Evolutionary conservation across 768 basidiomycete genomes (phyloP).

Genomic region (Naganishia onofrii): DNA sequence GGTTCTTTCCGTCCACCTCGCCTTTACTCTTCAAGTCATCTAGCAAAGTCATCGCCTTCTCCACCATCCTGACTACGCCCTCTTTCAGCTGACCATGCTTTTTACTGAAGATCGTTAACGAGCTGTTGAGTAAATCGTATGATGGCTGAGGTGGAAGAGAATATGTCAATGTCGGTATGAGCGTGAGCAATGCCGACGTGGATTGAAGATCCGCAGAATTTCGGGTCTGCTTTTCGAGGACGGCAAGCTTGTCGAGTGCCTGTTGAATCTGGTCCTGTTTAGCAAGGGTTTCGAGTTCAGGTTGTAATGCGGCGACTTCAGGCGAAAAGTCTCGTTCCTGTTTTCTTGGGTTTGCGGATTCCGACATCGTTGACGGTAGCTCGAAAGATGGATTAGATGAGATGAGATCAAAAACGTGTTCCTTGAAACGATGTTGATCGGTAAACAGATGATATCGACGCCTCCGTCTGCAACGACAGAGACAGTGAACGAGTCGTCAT

Average conservation of each 20-base stretch:
- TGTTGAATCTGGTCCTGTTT: slow-evolving; percentile 81
- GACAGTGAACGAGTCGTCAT: slow-evolving; percentile 18
- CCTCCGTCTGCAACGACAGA: neutral
- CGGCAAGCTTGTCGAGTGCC: slow-evolving; percentile 81
- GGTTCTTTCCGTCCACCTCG: slow-evolving; percentile 19
- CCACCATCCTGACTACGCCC: slow-evolving; percentile 85
- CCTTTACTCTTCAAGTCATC: slow-evolving; percentile 64
- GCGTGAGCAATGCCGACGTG: slow-evolving; percentile 78
- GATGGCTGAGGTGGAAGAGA: slow-evolving; percentile 62
- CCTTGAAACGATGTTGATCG: no score
- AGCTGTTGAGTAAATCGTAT: slow-evolving; percentile 70
- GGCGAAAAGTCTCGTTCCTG: slow-evolving; percentile 67
- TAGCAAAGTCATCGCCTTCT: slow-evolving; percentile 76
- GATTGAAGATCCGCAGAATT: slow-evolving; percentile 92
- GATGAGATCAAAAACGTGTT: no score
- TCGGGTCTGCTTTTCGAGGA: slow-evolving; percentile 90
- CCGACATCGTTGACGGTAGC: neutral
- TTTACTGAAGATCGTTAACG: slow-evolving; percentile 77
- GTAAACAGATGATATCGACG: no score
- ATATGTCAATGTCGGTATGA: slow-evolving; percentile 20
- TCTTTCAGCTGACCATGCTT: slow-evolving; percentile 96
- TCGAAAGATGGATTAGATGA: no score
- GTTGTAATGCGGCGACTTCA: slow-evolving; percentile 74
- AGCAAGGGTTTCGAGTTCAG: slow-evolving; percentile 65
- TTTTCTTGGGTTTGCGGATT: slow-evolving; percentile 38